These are phyloP conservation scores for Chenopodium suecicum DNA, from an alignment of 148 eudicot genomes.

Conservation along the genomic window DNA sequence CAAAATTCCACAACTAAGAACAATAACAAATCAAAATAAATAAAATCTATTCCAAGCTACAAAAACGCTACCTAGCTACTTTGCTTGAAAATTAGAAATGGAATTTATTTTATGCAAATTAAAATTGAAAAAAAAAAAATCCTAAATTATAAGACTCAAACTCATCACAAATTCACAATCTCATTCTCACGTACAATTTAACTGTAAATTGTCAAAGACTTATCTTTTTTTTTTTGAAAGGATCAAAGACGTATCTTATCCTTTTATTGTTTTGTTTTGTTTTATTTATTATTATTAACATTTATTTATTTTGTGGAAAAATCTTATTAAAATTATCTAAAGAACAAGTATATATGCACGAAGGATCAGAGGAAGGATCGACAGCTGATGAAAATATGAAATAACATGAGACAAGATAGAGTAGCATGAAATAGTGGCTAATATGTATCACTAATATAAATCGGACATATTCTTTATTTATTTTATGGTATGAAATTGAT, in stretches of 20 bases:
- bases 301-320: no score
- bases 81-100: not conserved
- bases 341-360: conserved; percentile 14
- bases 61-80: not conserved
- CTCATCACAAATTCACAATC: no score
- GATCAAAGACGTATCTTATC: no score
- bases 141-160: no score
- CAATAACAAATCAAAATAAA: not conserved
- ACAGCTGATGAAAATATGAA: conserved; percentile 7
- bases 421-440: conserved; percentile 12
- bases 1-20: not conserved
- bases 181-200: not conserved
- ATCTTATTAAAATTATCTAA: not conserved
- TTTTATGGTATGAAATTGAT: not conserved
- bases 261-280: no score
- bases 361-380: conserved; percentile 2
- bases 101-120: no score
- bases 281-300: no score
- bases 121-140: no score
- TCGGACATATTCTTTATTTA: not conserved
- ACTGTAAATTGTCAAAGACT: not conserved
- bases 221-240: not conserved
- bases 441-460: not conserved
- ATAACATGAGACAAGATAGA: conserved; percentile 14
- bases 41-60: not conserved